These are phyloP conservation scores for Xylaria grammica DNA, from an alignment of 495 filamentous ascomycete species.

Conservation along the genomic window DNA sequence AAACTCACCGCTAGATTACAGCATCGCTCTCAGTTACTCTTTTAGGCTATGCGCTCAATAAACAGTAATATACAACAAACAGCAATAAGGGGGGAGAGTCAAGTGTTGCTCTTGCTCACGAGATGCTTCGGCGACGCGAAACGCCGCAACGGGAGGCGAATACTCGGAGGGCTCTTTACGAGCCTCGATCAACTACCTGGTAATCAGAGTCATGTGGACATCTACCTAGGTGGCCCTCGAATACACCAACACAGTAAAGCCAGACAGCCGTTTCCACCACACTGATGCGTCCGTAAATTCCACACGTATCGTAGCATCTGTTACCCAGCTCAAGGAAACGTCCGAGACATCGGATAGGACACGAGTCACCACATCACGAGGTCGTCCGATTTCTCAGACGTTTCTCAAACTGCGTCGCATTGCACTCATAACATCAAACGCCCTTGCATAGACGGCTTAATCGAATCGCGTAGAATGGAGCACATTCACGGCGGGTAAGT, in stretches of 20 bases:
- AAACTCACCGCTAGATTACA: slow-evolving; percentile 21
- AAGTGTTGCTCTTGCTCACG: not conserved
- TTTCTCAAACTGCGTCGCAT: slow-evolving; percentile 20
- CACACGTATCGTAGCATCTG: not conserved
- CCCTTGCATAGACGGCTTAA: slow-evolving; percentile 7
- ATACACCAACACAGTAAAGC: not conserved
- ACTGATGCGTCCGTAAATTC: not conserved
- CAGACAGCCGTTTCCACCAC: slow-evolving; percentile 7
- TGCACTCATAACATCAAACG: slow-evolving; percentile 12
- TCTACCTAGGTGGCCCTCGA: not conserved
- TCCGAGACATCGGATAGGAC: slow-evolving; percentile 20
- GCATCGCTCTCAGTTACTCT: not conserved
- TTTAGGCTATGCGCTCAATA: slow-evolving; percentile 11
- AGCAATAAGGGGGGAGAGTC: too few species aligned
- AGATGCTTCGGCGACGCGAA: not conserved
- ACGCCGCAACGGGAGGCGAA: not conserved
- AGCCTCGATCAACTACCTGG: not conserved
- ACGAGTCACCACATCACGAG: slow-evolving; percentile 10
- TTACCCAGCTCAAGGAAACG: slow-evolving; percentile 14
- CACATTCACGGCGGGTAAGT: not conserved
- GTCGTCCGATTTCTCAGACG: slow-evolving; percentile 22
- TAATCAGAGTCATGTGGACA: not conserved
- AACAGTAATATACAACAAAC: not conserved
- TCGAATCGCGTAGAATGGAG: not conserved
- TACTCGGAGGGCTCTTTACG: not conserved